Evolutionary conservation across 768 basidiomycete species (phyloP).

Genomic region (Phanerochaete carnosa): DNA sequence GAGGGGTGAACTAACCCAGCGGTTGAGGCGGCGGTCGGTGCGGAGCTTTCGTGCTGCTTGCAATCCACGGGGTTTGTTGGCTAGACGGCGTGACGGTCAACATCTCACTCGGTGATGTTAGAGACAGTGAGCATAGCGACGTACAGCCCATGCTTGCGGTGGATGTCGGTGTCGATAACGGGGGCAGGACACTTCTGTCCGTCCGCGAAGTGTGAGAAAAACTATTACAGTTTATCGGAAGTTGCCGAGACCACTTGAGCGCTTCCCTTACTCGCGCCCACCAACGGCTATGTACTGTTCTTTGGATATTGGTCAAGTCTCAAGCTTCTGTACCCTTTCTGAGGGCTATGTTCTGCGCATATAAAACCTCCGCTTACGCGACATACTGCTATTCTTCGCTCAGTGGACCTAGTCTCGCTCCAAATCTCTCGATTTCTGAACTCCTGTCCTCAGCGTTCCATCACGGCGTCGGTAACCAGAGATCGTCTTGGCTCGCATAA

Average conservation of each 20-base stretch:
- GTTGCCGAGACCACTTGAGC: constrained; percentile 18
- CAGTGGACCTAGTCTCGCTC: neutral
- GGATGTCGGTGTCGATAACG: constrained; percentile 48
- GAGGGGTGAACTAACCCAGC: constrained; percentile 74
- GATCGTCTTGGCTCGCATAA: no score
- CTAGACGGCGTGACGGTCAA: constrained; percentile 36
- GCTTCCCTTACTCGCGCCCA: neutral
- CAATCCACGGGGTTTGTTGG: constrained; percentile 99
- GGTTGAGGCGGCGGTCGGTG: constrained; percentile 89
- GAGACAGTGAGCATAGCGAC: constrained; percentile 33
- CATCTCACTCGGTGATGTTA: constrained; percentile 9
- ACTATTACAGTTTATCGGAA: constrained; percentile 42
- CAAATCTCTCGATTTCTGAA: no score
- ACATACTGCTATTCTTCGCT: no score
- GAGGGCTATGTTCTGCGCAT: no score
- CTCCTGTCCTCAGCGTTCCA: no score
- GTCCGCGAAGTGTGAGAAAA: constrained; percentile 15
- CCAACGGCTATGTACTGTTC: neutral
- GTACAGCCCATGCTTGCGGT: constrained; percentile 79
- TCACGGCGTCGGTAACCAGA: no score
- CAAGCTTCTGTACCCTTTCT: no score
- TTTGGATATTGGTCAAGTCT: no score
- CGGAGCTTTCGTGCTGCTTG: constrained; percentile 99
- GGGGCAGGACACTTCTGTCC: constrained; percentile 17
- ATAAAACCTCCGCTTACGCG: no score